A percentile compares a stretch with the other conserved stretches of the same genome.
Conservation (phyloP, 768 basidiomycete genomes). For the Pholiota conissans region DNA sequence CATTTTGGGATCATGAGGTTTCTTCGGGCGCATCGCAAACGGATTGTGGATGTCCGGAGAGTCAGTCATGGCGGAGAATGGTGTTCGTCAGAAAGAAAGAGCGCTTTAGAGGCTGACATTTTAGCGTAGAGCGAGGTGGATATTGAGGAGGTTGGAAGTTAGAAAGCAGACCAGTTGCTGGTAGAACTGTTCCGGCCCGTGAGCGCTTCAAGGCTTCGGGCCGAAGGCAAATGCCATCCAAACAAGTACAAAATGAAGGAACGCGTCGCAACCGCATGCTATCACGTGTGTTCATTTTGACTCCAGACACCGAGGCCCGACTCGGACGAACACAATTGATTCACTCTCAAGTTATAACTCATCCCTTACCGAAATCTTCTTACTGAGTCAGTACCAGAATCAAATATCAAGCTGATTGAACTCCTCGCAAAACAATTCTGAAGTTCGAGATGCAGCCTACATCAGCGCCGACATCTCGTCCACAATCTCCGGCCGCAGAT, state of each 20-base stretch:
- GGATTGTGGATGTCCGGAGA: conserved; percentile 19
- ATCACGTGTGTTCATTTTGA: neutral
- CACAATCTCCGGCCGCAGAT: conserved; percentile 40
- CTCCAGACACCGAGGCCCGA: neutral
- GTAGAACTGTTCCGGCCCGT: neutral
- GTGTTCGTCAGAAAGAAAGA: conserved; percentile 11
- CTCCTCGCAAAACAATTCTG: conserved; percentile 30
- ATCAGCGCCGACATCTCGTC: conserved; percentile 62
- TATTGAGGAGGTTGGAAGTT: conserved; percentile 3
- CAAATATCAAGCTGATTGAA: neutral
- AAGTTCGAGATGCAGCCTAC: conserved; percentile 77
- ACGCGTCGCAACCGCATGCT: conserved; percentile 32
- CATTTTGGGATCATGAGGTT: conserved; percentile 52
- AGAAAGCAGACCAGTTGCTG: neutral
- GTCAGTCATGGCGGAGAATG: conserved; percentile 28
- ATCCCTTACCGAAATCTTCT: neutral
- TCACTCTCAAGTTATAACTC: neutral
- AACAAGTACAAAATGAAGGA: conserved; percentile 29
- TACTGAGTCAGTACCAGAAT: neutral
- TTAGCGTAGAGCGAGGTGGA: neutral
- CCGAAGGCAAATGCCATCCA: conserved; percentile 5
- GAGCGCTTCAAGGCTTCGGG: too few relatives aligned
- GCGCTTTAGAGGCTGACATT: conserved; percentile 24
- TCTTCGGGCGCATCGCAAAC: conserved; percentile 19
- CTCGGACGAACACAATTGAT: neutral